Base-by-base conservation (phyloP, 192 early-diverging fungal species). In the Backusella tuberculispora region DNA sequence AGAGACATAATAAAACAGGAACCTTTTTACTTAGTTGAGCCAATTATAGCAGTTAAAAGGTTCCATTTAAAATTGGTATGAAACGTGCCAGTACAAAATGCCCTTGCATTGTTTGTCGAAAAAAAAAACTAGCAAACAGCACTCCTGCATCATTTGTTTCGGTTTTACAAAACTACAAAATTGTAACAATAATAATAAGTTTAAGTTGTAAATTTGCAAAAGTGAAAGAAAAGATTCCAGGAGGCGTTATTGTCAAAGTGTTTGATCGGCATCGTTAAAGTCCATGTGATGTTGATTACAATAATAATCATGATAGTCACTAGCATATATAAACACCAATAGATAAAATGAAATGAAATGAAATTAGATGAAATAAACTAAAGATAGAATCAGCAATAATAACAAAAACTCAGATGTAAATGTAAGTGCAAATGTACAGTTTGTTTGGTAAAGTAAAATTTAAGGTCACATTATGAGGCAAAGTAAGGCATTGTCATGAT, bases 61-160 rank as follows among this genome's bases (percentile, higher is more conserved):
- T 60, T 26, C 53, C 12, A 60, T 60, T 60, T 60, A 26, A 60
- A 60, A 60, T 60, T 60, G 53, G 10, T 19, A 26, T 60, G 53
- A 60, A 60, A 60, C 53, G 53, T 60, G 53, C 53, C 53, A 60
- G 53, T 60, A 60, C 21, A 60, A 60, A 60, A 60, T 24, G 21
- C 53, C 53, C 53, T 60, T 60, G 53, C 53, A 60, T 60, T 60
- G 53, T 26, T 14, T 60, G n/a, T 60, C 26, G 19, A 26, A 9
- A 43, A 60, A 26, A 60, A 60, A 60, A 26, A 60, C 53, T 60
- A 24, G 53, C 24, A 60, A 60, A 60, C 21, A 60, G 10, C 26
- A 26, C 53, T 60, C 53, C 53, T 60, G 53, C 19, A 60, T 60
- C 26, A 60, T 19, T 24, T 60, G 53, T 60, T 60, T 60, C 24